Conservation (phyloP, 1,284 basidiomycete genomes). For the Volvariella surrecta region DNA sequence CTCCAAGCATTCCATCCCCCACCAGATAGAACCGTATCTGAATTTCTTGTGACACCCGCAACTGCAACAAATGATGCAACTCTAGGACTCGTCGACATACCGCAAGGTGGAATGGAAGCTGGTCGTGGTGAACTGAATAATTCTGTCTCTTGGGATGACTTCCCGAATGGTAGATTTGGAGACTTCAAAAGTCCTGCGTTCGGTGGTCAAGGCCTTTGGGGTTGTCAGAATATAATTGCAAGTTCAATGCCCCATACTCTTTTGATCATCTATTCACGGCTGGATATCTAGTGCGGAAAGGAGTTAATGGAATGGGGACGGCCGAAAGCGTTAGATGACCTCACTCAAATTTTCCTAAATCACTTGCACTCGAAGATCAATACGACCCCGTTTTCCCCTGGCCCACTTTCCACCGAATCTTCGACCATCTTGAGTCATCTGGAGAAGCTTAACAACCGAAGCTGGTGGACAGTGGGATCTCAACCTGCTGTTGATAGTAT, state of each 20-base stretch:
- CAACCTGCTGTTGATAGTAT: conserved; percentile 90
- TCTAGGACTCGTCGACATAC: conserved; percentile 31
- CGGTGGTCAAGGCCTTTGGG: conserved; percentile 74
- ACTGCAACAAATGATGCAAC: conserved; percentile 53
- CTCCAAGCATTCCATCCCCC: conserved; percentile 13
- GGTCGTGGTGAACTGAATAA: conserved; percentile 68
- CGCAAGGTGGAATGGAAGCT: conserved; percentile 39
- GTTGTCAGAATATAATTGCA: conserved; percentile 49
- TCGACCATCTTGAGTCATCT: conserved; percentile 74
- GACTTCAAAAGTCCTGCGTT: conserved; percentile 96
- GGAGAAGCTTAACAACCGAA: conserved; percentile 63
- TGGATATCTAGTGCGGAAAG: background rate
- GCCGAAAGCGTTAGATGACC: conserved; percentile 62
- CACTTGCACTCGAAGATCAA: conserved; percentile 68
- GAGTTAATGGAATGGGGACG: conserved; percentile 71
- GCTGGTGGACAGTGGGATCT: conserved; percentile 96
- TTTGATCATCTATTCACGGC: background rate
- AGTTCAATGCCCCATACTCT: conserved; percentile 10
- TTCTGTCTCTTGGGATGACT: conserved; percentile 91
- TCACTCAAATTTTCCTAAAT: conserved; percentile 74
- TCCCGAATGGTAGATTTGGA: conserved; percentile 98
- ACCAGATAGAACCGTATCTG: conserved; percentile 22
- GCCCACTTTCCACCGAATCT: conserved; percentile 82
- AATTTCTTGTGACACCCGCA: conserved; percentile 50
- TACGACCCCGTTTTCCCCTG: conserved; percentile 87